Evolutionary conservation across 2,329 filamentous ascomycete species (phyloP).

Genomic region (Colletotrichum neosansevieriae): DNA sequence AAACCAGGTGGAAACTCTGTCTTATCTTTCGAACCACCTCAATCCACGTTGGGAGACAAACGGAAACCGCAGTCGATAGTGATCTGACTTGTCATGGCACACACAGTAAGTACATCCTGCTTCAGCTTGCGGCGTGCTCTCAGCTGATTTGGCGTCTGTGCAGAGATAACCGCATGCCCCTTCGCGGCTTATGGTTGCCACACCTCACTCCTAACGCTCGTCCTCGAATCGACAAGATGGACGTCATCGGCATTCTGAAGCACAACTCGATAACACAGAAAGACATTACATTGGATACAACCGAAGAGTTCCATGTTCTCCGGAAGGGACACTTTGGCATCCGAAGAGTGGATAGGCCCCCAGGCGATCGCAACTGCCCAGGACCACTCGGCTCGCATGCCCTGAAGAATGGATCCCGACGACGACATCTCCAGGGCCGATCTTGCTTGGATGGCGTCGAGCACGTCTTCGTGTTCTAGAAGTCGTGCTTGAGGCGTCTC

Average conservation of each 20-base stretch:
- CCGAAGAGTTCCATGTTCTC: background rate
- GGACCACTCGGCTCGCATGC: slow-evolving; percentile 29
- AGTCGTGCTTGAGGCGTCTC: slow-evolving; percentile 10
- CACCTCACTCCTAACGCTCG: slow-evolving; percentile 3
- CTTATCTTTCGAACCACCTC: slow-evolving; percentile 26
- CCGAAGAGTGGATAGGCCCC: slow-evolving; percentile 20
- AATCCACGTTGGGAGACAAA: slow-evolving; percentile 20
- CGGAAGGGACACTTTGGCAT: slow-evolving; percentile 12
- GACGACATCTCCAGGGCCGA: slow-evolving; percentile 2
- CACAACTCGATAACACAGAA: background rate
- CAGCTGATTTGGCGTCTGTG: slow-evolving; percentile 27
- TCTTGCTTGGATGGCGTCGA: slow-evolving; percentile 15
- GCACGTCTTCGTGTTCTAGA: slow-evolving; percentile 22
- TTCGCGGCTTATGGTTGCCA: slow-evolving; percentile 22
- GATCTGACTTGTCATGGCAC: slow-evolving; percentile 24
- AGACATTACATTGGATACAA: slow-evolving; percentile 5
- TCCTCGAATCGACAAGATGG: slow-evolving; percentile 17
- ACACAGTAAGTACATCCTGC: slow-evolving; percentile 3
- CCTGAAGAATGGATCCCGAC: slow-evolving; percentile 14
- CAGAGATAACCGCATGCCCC: slow-evolving; percentile 22
- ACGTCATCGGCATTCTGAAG: slow-evolving; percentile 24
- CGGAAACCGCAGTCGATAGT: slow-evolving; percentile 1
- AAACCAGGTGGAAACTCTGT: slow-evolving; percentile 22
- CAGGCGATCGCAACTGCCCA: slow-evolving; percentile 14
- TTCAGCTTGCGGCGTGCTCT: background rate